Evolutionary conservation across 176 grass and related monocot species (phyloP), one percentile per base, ranked within the genome.

Genomic region (Carex kokanica): DNA sequence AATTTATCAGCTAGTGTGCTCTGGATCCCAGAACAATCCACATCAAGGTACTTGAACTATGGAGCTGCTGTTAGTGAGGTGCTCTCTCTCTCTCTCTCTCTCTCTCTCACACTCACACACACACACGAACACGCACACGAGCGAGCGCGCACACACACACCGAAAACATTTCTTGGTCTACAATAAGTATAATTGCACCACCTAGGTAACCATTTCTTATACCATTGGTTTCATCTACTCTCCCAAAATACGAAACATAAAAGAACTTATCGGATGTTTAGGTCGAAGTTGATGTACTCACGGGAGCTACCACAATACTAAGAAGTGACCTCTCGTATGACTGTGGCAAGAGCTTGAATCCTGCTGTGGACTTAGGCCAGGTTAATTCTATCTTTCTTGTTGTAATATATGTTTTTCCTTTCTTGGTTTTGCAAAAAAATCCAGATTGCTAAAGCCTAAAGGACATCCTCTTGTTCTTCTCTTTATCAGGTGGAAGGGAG

Each of bases 321-420:
- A 88, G 91, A 59, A 90, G 83, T 63, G 94, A 97, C 60, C 87
- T 97, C 8, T 45, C 65, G 27, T 97, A 97, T 18, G 91, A 97
- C 79, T 97, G 91, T 13, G 94, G 94, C 11, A 88, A 91, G 81
- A 97, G 94, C 80, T 83, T 97, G 65, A 93, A 97, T 51, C 94
- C 91, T 61, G 94, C 91, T 10, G 89, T 97, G 1, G 94, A 97
- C 83, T 69, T 97, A 45, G 94, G 94, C n/a, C 94, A 97, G 94
- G 94, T 97, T 43, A 78, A 8, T 83, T 18, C 3, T n/a, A n/a
- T 57, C 55, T 57, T 79, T n/a, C 53, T 57, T 67, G 0, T 0
- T 55, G 1, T 63, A 45, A 79, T 38, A 27, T 20, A 17, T 41
- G 2, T 34, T 34, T 16, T 6, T 66, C 6, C 61, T 83, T 14